Evolutionary conservation across 768 basidiomycete genomes (phyloP), one percentile per base, ranked within the genome.

Genomic region (Hemileccinum rubropunctum): DNA sequence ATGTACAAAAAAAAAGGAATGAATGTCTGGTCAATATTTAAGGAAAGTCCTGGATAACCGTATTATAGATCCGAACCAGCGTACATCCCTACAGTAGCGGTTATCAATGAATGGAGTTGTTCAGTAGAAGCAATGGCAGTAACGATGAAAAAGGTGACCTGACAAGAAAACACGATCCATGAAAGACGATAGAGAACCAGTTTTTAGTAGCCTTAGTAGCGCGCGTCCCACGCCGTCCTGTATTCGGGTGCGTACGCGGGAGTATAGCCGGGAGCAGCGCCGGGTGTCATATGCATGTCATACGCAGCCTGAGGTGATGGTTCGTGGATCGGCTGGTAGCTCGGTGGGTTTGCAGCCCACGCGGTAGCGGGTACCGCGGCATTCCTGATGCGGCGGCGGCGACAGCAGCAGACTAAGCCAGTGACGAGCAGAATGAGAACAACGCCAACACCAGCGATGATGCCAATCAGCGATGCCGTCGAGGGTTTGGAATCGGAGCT

Each of bases 251-350:
- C 51, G n/a, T 53, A 42, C 20, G 21, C 26, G 18, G 58, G 48
- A 34, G 34, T 45, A 36, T 67, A 54, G 11, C 50, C 50, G 27
- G 53, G 56, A 15, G 43, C 26, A 23, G 46, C 42, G 3, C 43
- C 38, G 43, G 53, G 40, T 37, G 36, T 40, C 62, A 66, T 60
- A 23, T 60, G 58, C 32, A 68, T 60, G 5, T 66, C 64, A 32
- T 58, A 52, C 10, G 66, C 64, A 36, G 55, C 61, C 38, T 66
- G 61, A 2, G 65, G 65, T 3, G 65, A 59, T 21, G 66, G 64
- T 1, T 59, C 57, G 14, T 68, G 7, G 37, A 68, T 55, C 6
- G 49, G 57, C 6, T 27, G 59, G 50, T 68, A 68, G 26, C n/a
- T 56, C 12, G 41, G 50, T 18, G 33, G 18, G 33, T 30, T 39